Conservation (phyloP, 2,329 filamentous ascomycete genomes). For the Fusarium verticillioides region DNA sequence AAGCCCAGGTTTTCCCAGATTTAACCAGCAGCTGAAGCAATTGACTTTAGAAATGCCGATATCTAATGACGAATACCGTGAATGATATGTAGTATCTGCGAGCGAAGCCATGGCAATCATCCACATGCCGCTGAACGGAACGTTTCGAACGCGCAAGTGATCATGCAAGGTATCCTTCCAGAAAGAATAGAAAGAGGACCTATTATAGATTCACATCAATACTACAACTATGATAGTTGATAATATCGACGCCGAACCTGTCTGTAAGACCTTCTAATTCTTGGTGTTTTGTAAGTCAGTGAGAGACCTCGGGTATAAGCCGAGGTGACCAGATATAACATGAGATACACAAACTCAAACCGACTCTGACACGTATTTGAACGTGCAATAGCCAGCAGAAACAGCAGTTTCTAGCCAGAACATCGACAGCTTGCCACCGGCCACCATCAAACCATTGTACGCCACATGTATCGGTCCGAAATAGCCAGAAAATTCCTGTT, state of each 20-base stretch:
- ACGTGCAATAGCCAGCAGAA: neutral
- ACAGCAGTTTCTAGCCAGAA: neutral
- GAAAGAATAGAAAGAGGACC: neutral
- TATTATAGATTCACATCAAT: too few species aligned
- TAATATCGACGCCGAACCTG: too few species aligned
- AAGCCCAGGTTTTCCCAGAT: neutral
- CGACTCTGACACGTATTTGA: neutral
- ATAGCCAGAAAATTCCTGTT: conserved; percentile 10
- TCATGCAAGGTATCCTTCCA: neutral
- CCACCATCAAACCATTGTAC: neutral
- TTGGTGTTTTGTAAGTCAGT: neutral
- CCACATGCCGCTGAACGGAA: neutral
- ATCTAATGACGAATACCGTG: neutral
- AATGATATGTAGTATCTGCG: neutral
- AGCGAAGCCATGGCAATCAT: neutral
- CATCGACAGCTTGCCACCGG: neutral
- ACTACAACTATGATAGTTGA: neutral
- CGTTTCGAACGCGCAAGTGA: neutral
- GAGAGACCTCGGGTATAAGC: neutral
- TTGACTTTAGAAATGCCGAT: neutral
- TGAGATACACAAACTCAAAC: neutral
- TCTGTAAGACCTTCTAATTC: neutral
- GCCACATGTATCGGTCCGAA: conserved; percentile 17
- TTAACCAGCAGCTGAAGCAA: neutral
- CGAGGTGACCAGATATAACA: neutral